Conservation (phyloP, 1,284 basidiomycete genomes). For the Neotropicomus parvogracilis region DNA sequence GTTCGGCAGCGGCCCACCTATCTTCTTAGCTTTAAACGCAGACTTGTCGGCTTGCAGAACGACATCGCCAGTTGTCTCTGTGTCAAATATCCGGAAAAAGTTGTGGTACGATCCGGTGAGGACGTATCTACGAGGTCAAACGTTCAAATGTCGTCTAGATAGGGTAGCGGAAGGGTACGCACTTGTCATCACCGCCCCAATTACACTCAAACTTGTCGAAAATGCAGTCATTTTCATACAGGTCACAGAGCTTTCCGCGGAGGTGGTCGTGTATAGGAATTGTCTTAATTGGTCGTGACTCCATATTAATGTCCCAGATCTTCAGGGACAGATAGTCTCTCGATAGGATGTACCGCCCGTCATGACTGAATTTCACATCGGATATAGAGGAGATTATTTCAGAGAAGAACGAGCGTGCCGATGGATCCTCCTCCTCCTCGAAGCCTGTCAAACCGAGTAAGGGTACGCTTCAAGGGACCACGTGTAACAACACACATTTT, state of each 20-base stretch:
- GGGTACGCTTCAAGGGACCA: constrained; percentile 10
- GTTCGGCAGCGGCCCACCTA: constrained; percentile 74
- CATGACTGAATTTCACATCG: constrained; percentile 98
- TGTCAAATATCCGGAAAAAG: constrained; percentile 99
- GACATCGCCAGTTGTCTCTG: constrained; percentile 85
- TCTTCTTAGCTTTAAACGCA: constrained; percentile 99
- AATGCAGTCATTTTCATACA: constrained; percentile 99
- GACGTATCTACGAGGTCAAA: constrained; percentile 63
- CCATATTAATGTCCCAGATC: constrained; percentile 99
- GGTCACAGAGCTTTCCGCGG: constrained; percentile 94
- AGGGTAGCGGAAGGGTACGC: constrained; percentile 37
- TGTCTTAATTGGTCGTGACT: constrained; percentile 92
- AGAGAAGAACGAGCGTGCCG: constrained; percentile 98
- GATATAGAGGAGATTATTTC: constrained; percentile 99
- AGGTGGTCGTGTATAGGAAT: constrained; percentile 99
- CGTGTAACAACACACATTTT: constrained; percentile 68
- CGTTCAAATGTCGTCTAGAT: constrained; percentile 5
- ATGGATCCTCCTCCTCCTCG: constrained; percentile 97
- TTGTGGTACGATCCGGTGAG: constrained; percentile 99
- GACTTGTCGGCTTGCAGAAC: constrained; percentile 99
- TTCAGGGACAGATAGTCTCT: constrained; percentile 97
- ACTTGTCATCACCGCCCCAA: constrained; percentile 95
- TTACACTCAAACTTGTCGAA: constrained; percentile 99
- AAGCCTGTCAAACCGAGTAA: constrained; percentile 60
- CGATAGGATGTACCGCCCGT: constrained; percentile 95